Conservation (phyloP, 2,329 filamentous ascomycete species). For the Trichoderma oligosporum region DNA sequence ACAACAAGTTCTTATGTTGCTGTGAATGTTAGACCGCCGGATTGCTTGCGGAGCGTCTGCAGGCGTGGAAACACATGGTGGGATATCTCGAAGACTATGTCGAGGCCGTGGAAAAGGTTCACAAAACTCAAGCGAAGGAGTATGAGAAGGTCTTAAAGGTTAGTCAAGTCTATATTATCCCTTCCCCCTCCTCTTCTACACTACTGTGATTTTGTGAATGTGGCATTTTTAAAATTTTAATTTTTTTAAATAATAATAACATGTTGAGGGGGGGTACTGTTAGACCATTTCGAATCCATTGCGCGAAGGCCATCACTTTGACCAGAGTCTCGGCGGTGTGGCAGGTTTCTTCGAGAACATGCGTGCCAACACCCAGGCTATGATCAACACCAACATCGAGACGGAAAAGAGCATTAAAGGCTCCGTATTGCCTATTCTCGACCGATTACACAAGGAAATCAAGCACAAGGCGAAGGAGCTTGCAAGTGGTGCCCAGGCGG, state of each 20-base stretch:
- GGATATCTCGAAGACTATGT: conserved; percentile 91
- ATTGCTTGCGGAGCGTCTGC: conserved; percentile 79
- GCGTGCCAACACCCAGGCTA: conserved; percentile 83
- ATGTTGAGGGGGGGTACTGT: not conserved
- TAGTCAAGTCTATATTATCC: no score
- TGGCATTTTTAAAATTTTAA: not conserved
- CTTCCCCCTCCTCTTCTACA: not conserved
- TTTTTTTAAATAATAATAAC: not conserved
- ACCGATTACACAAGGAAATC: conserved; percentile 90
- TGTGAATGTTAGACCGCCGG: conserved; percentile 59
- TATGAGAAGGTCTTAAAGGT: conserved; percentile 92
- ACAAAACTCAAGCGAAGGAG: conserved; percentile 83
- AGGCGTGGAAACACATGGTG: conserved; percentile 94
- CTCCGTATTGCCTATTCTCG: conserved; percentile 80
- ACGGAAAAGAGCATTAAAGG: conserved; percentile 88
- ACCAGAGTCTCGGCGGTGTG: conserved; percentile 81
- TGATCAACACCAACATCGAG: conserved; percentile 84
- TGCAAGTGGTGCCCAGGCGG: conserved; percentile 72
- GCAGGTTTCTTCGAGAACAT: conserved; percentile 93
- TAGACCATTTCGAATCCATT: conserved; percentile 81
- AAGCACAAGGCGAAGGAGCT: conserved; percentile 96
- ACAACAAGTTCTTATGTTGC: not conserved
- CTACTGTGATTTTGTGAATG: not conserved
- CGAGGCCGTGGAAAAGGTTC: conserved; percentile 76
- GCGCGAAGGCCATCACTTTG: conserved; percentile 88